Percentiles rank a stretch among this genome's conserved stretches.
Evolutionary conservation across 768 basidiomycete species (phyloP).

Genomic region (Rhizopogon vinicolor): DNA sequence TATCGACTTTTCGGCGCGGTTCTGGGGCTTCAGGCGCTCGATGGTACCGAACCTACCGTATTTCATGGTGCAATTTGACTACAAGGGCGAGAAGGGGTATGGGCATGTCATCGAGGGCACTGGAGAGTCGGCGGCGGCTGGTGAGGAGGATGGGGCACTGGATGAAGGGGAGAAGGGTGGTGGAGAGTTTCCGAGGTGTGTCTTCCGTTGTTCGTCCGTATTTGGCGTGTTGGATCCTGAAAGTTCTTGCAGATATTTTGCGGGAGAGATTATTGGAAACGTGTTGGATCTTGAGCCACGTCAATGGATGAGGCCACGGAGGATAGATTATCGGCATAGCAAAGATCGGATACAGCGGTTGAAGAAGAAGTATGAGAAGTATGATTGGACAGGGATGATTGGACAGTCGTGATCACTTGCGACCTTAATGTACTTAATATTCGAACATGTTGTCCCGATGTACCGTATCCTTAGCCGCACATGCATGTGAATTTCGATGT

Average conservation of each 20-base stretch:
- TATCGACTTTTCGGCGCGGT: slow-evolving; percentile 86
- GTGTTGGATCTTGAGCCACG: slow-evolving; percentile 83
- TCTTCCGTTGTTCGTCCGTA: too few relatives aligned
- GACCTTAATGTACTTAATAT: too few relatives aligned
- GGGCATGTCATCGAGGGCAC: too few relatives aligned
- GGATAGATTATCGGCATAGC: slow-evolving; percentile 66
- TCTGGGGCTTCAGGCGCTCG: slow-evolving; percentile 89
- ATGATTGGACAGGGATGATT: slow-evolving; percentile 80
- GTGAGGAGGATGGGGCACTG: too few relatives aligned
- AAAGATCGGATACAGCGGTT: slow-evolving; percentile 65
- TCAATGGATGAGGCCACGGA: slow-evolving; percentile 77
- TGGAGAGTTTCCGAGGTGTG: too few relatives aligned
- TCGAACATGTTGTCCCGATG: too few relatives aligned
- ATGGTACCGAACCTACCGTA: slow-evolving; percentile 98
- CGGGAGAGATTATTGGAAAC: slow-evolving; percentile 91
- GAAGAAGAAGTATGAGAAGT: slow-evolving; percentile 70
- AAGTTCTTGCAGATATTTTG: slow-evolving; percentile 72
- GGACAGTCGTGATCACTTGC: slow-evolving; percentile 23
- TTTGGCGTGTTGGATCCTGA: background rate
- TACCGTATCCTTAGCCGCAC: too few relatives aligned
- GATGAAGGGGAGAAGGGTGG: too few relatives aligned
- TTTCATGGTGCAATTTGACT: slow-evolving; percentile 98
- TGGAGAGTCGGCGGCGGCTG: too few relatives aligned
- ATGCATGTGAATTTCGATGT: too few relatives aligned
- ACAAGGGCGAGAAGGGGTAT: slow-evolving; percentile 98